These are phyloP conservation scores for Clathrus columnatus DNA, from an alignment of 768 basidiomycete species.

Conservation along the genomic window DNA sequence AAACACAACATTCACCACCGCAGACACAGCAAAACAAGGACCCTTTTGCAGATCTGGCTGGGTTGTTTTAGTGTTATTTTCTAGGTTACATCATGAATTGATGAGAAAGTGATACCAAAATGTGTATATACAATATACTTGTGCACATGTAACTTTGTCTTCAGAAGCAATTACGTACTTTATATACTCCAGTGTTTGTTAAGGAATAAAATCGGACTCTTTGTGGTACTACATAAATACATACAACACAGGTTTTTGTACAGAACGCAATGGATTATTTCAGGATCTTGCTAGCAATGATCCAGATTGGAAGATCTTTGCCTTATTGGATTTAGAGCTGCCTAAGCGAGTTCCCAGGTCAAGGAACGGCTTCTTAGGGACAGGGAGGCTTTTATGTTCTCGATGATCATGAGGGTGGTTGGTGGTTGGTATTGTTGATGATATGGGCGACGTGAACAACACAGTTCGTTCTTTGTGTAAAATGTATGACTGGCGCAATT, in stretches of 20 bases:
- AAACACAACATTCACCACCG: slow-evolving; percentile 15
- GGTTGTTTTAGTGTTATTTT: slow-evolving; percentile 44
- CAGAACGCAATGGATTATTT: no score
- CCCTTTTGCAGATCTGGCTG: slow-evolving; percentile 77
- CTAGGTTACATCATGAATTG: no score
- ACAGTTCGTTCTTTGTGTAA: slow-evolving; percentile 72
- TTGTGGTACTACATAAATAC: no score
- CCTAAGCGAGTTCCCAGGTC: slow-evolving; percentile 24
- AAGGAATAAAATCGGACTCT: no score
- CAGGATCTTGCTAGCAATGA: slow-evolving; percentile 49
- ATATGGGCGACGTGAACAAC: slow-evolving; percentile 36
- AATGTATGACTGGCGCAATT: slow-evolving; percentile 58
- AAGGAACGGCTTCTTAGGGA: slow-evolving; percentile 29
- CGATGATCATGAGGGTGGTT: slow-evolving; percentile 10
- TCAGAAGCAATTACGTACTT: no score
- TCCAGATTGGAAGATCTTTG: slow-evolving; percentile 57
- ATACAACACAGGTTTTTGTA: background rate
- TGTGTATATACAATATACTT: no score
- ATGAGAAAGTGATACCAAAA: no score
- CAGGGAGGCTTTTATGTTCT: slow-evolving; percentile 25
- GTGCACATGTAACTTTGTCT: no score
- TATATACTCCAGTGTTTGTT: no score
- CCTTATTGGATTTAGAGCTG: slow-evolving; percentile 13
- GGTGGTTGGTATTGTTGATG: slow-evolving; percentile 11
- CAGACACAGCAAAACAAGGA: slow-evolving; percentile 46